phyloP scores from a whole-genome alignment of 2,329 filamentous ascomycete genomes.

The Fusarium udum region DNA sequence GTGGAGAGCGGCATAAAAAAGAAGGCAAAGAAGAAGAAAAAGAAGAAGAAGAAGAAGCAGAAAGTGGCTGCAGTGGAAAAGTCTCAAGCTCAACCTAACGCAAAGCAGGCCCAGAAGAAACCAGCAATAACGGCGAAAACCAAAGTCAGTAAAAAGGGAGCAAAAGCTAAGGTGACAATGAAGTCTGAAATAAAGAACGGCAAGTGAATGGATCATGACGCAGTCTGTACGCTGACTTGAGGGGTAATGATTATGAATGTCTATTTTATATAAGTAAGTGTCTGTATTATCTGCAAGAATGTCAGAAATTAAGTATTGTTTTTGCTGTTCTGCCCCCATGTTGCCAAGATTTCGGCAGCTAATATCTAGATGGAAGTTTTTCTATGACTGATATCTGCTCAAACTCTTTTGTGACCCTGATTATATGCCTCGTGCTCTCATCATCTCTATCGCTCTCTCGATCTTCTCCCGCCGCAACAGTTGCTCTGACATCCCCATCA shows the following conservation, averaged over 20 bases:
- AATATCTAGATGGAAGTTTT: not conserved
- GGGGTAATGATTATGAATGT: not conserved
- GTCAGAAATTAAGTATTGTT: not conserved
- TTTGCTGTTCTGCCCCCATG: not conserved
- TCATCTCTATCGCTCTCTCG: slow-evolving; percentile 3
- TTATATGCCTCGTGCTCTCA: slow-evolving; percentile 17
- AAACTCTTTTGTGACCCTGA: not conserved
- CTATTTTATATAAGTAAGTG: not conserved
- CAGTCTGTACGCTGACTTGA: accelerated
- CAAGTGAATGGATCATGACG: not conserved
- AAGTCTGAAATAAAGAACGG: not conserved
- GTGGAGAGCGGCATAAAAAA: accelerated
- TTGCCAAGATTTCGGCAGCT: accelerated
- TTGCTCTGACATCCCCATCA: not conserved
- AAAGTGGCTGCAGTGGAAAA: not conserved
- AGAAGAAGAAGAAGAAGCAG: not conserved
- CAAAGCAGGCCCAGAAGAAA: not conserved
- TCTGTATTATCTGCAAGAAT: not conserved
- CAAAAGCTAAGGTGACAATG: accelerated
- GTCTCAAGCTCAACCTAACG: not conserved
- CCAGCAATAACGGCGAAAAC: not conserved
- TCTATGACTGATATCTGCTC: not conserved
- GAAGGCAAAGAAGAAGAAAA: not conserved
- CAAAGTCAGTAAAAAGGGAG: not conserved
- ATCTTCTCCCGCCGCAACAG: not conserved